Evolutionary conservation across 352 stramenopile genomes (phyloP).

Genomic region (Phytophthora podocarpi): DNA sequence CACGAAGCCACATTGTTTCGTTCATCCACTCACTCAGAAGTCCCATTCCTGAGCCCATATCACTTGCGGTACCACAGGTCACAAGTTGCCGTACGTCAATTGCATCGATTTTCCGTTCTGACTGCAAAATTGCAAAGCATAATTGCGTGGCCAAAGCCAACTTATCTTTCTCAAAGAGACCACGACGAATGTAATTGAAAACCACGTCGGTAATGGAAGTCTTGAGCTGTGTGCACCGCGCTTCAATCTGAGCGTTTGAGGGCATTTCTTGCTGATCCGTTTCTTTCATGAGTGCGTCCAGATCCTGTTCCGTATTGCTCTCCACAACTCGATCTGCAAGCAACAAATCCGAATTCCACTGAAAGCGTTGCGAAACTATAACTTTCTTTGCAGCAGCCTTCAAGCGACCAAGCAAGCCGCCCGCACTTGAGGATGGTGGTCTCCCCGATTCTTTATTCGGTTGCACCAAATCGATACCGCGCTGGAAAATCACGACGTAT

Average conservation of each 20-base stretch:
- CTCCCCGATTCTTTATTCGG: conserved; percentile 35
- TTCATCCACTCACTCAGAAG: conserved; percentile 93
- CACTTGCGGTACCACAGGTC: conserved; percentile 43
- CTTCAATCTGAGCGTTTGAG: conserved; percentile 53
- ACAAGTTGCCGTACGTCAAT: conserved; percentile 84
- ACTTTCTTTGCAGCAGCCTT: conserved; percentile 87
- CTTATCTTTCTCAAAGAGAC: conserved; percentile 95
- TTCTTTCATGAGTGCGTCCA: conserved; percentile 66
- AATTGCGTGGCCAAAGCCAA: conserved; percentile 92
- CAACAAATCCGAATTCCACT: conserved; percentile 87
- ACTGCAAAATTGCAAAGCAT: conserved; percentile 91
- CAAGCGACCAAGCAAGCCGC: conserved; percentile 60
- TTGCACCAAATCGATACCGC: conserved; percentile 92
- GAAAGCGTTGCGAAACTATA: conserved; percentile 83
- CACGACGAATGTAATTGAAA: conserved; percentile 95
- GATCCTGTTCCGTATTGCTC: conserved; percentile 53
- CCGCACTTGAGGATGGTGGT: conserved; percentile 15
- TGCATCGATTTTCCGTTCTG: conserved; percentile 64
- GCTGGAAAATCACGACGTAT: conserved; percentile 95
- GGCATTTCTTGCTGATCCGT: conserved; percentile 71
- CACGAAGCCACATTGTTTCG: conserved; percentile 84
- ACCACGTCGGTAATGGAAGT: conserved; percentile 84
- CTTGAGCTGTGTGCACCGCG: conserved; percentile 61
- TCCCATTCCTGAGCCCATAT: conserved; percentile 79
- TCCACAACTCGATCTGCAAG: conserved; percentile 72